These are phyloP conservation scores for Beauveria pseudobassiana DNA, from an alignment of 2,329 filamentous ascomycete genomes.

Conservation along the genomic window DNA sequence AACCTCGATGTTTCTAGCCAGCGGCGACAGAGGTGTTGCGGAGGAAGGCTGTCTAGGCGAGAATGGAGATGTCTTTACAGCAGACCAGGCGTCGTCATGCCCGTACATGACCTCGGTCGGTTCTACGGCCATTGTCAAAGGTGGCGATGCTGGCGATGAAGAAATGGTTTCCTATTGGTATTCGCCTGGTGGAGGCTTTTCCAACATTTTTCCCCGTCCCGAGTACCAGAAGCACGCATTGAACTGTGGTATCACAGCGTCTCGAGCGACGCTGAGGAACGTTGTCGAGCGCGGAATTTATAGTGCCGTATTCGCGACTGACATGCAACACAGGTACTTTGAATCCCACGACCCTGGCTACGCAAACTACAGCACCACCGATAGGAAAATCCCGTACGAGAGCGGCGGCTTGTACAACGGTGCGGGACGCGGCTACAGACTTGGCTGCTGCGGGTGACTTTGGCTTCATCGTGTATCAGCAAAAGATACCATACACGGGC, in stretches of 20 bases:
- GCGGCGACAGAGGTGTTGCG: conserved; percentile 33
- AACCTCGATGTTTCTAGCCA: conserved; percentile 32
- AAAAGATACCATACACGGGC: conserved; percentile 15
- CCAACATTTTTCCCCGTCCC: conserved; percentile 38
- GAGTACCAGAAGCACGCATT: conserved; percentile 38
- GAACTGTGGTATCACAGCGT: neutral
- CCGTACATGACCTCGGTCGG: conserved; percentile 41
- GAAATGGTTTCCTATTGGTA: conserved; percentile 39
- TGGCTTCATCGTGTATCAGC: conserved; percentile 29
- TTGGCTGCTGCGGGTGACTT: conserved; percentile 37
- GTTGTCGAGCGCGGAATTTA: too few species aligned
- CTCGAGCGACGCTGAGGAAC: too few species aligned
- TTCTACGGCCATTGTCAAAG: conserved; percentile 37
- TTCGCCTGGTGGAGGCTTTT: conserved; percentile 17
- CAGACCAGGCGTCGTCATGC: conserved; percentile 32
- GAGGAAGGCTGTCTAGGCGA: conserved; percentile 14
- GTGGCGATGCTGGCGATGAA: conserved; percentile 36
- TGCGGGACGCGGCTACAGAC: conserved; percentile 30
- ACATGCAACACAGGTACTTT: conserved; percentile 22
- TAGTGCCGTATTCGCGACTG: neutral
- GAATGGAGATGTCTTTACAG: conserved; percentile 20
- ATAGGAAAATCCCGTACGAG: conserved; percentile 29
- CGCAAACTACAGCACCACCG: conserved; percentile 20
- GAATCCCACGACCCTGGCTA: conserved; percentile 30
- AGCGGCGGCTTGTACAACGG: conserved; percentile 30